These are phyloP conservation scores for Sutorius australiensis DNA, from an alignment of 768 basidiomycete genomes.

Conservation along the genomic window DNA sequence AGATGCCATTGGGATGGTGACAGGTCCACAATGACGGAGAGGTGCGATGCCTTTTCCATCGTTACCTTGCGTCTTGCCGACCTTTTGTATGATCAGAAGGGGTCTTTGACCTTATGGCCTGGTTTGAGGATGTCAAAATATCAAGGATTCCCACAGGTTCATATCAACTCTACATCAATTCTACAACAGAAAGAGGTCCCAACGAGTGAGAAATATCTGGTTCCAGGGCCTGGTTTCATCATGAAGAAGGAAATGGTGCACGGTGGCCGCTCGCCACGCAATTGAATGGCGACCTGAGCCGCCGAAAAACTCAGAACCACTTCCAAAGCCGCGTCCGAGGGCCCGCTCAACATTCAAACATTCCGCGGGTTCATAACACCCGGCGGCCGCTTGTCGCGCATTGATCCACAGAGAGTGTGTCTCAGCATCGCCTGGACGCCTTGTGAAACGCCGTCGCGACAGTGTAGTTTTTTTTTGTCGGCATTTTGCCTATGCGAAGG, in stretches of 20 bases:
- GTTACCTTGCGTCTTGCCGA: neutral
- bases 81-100: no score
- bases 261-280: neutral
- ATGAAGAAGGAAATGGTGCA: neutral
- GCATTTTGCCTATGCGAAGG: neutral
- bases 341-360: neutral
- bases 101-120: neutral
- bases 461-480: neutral
- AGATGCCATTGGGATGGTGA: slow-evolving; percentile 85
- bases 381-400: neutral
- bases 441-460: neutral
- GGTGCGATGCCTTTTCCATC: slow-evolving; percentile 56
- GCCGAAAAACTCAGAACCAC: no score
- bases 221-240: neutral
- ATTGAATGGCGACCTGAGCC: neutral
- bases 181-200: neutral
- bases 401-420: neutral
- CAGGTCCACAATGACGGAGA: slow-evolving; percentile 83
- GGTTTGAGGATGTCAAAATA: neutral
- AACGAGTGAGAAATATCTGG: no score
- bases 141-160: neutral
- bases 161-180: neutral
- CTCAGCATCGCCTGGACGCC: neutral
- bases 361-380: neutral
- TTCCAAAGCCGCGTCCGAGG: neutral